Evolutionary conservation across 441 rosid species (phyloP), one percentile per base, ranked within the genome.

Genomic region (Gossypium schwendimanii): DNA sequence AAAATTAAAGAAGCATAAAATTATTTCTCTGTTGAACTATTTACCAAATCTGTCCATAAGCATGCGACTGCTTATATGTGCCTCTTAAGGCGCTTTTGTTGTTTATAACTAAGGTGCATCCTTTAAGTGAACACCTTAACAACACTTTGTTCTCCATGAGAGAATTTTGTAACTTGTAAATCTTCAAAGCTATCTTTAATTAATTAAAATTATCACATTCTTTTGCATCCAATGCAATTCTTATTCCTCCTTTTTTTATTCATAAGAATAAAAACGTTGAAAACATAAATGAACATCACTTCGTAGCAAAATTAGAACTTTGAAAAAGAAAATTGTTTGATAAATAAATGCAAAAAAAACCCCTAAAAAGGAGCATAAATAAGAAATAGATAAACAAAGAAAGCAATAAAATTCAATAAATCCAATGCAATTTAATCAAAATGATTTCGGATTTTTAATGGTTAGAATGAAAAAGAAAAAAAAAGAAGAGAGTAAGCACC

Each of bases 401-500:
- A 39, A 12, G 21, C 21, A 24, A 47, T 6, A 10, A 23, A 65
- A 23, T 7, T 23, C 39, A 65, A 47, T 21, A 66, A 66, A 66
- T 66, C 36, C 3, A 23, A 23, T 24, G 41, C 57, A 45, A 49
- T 14, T 47, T n/a, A 15, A 47, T 24, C 7, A 15, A 2, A 3
- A 26, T 6, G 15, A 47, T 63, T 21, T 45, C 18, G 33, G 15
- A 59, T 47, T 60, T 67, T 12, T 50, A 47, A 41, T 33, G 20
- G n/a, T n/a, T 14, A 65, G 39, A 64, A 17, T 18, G 73, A 33
- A 18, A 23, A 23, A 20, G 23, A 9, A 49, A 2, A 24, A 3
- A 26, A 0, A 26, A 26, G 3, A 3, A 26, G 4, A 26, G 0
- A 26, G 6, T 3, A 59, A 47, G 33, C 1, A 87, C 92, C 89